A percentile compares a stretch with the other conserved stretches of the same genome.
Conservation (phyloP, 805 yeast genomes). For the Pichia insulana region DNA sequence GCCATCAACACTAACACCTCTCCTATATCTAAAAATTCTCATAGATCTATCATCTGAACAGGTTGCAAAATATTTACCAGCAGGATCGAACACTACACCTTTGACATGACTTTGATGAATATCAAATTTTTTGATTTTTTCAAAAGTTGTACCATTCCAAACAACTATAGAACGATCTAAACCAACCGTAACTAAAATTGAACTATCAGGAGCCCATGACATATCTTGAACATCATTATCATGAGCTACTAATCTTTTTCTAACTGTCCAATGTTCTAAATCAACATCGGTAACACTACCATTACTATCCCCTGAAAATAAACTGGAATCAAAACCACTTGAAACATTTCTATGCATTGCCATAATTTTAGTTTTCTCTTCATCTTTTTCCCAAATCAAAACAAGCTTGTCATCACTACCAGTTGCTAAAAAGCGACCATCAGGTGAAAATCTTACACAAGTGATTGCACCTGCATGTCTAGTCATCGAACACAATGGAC, state of each 20-base stretch:
- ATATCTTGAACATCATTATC: constrained; percentile 97
- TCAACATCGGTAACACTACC: constrained; percentile 60
- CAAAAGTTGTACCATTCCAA: constrained; percentile 91
- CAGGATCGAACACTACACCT: constrained; percentile 97
- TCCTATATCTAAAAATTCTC: constrained; percentile 78
- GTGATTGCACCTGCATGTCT: constrained; percentile 97
- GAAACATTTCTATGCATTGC: constrained; percentile 17
- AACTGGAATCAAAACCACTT: constrained; percentile 1
- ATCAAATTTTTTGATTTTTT: constrained; percentile 79
- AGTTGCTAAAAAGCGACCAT: constrained; percentile 82
- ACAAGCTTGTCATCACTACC: constrained; percentile 94
- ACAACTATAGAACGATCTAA: constrained; percentile 85
- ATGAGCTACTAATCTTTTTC: constrained; percentile 89
- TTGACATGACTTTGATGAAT: constrained; percentile 93
- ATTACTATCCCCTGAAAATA: not conserved
- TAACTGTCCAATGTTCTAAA: constrained; percentile 87
- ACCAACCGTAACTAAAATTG: constrained; percentile 87
- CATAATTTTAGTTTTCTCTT: constrained; percentile 42
- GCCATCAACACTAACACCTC: constrained; percentile 47
- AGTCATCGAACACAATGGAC: constrained; percentile 83
- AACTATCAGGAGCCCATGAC: constrained; percentile 96
- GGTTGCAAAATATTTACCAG: constrained; percentile 94
- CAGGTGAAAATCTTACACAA: constrained; percentile 84
- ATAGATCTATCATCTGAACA: constrained; percentile 93
- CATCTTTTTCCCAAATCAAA: constrained; percentile 89